phyloP scores from a whole-genome alignment of 768 basidiomycete genomes.

The Russula compacta region DNA sequence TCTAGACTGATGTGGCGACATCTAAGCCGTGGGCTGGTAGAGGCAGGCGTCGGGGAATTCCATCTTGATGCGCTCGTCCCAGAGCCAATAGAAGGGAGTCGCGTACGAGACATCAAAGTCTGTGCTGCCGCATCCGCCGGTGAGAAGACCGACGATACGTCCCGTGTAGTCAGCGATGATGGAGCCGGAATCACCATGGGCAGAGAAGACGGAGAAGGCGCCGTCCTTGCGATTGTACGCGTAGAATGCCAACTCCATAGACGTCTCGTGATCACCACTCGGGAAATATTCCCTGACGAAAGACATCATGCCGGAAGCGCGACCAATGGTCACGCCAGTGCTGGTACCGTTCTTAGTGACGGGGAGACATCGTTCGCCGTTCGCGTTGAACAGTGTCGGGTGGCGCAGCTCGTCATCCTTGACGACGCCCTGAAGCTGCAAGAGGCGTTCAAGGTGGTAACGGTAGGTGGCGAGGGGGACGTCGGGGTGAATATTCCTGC shows the following conservation, averaged over 20 bases:
- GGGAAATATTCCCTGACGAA: not conserved
- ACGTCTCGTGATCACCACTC: not conserved
- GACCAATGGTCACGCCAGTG: constrained; percentile 22
- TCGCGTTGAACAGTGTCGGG: constrained; percentile 22
- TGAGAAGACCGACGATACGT: constrained; percentile 24
- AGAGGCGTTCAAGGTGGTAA: constrained; percentile 7
- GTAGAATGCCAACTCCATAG: constrained; percentile 19
- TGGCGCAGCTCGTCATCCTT: constrained; percentile 26
- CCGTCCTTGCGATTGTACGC: constrained; percentile 16
- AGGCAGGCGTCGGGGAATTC: not conserved
- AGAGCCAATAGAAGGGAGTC: constrained; percentile 10
- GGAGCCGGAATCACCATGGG: constrained; percentile 26
- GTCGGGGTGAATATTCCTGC: not conserved
- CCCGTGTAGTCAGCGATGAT: constrained; percentile 21
- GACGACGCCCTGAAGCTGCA: constrained; percentile 24
- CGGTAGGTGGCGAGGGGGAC: not conserved
- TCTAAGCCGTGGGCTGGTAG: not conserved
- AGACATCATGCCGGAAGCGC: not conserved
- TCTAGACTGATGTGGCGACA: not conserved
- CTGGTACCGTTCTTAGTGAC: constrained; percentile 30
- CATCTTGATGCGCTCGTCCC: not conserved
- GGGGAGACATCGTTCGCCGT: constrained; percentile 25
- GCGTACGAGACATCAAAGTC: constrained; percentile 25
- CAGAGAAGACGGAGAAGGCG: constrained; percentile 25
- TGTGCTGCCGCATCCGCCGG: constrained; percentile 20